Evolutionary conservation across 495 filamentous ascomycete species (phyloP), one percentile per base, ranked within the genome.

Genomic region (Penicillium atrosanguineum): DNA sequence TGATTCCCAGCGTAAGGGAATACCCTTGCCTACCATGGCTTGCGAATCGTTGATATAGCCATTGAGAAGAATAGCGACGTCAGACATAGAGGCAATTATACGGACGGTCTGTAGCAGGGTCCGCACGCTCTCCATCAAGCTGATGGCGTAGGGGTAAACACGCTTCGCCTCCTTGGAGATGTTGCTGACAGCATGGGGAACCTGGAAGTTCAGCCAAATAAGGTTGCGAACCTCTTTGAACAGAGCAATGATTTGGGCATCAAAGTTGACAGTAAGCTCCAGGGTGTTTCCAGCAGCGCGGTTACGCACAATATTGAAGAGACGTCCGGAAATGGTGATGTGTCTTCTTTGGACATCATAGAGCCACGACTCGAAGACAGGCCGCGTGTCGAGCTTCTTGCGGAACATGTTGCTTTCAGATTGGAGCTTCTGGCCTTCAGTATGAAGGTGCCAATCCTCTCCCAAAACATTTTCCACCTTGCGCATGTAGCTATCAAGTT

Each of bases 171-270:
- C 94, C 70, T 96, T 97, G 3, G 94, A 95, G 55, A 95, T 87
- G 58, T 90, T 97, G 79, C 85, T 96, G 62, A 99, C 87, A 1
- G 87, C 79, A 73, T 97, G 94, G 21, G 95, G 94, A 25, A 99
- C 89, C 48, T 87, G 84, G 68, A 88, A 97, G 62, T 88, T 91
- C 42, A 94, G 83, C 91, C 93, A 97, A 23, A 90, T 81, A 26
- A 99, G 79, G 61, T 97, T 97, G 23, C 94, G 84, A n/a, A 96
- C 95, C 73, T 99, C 94, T 64, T 99, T 99, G 79, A 97, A 99
- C 28, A 99, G 72, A 0, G 91, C 89, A 68, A 97, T 99, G 53
- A 97, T 88, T 63, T 97, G 93, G 8, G 89, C 84, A 70, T 99
- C 92, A 54, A 99, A 99, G 69, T 97, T 99, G 63, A 99, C 90